Evolutionary conservation across 2,329 filamentous ascomycete genomes (phyloP).

Genomic region (Cercospora sesami): DNA sequence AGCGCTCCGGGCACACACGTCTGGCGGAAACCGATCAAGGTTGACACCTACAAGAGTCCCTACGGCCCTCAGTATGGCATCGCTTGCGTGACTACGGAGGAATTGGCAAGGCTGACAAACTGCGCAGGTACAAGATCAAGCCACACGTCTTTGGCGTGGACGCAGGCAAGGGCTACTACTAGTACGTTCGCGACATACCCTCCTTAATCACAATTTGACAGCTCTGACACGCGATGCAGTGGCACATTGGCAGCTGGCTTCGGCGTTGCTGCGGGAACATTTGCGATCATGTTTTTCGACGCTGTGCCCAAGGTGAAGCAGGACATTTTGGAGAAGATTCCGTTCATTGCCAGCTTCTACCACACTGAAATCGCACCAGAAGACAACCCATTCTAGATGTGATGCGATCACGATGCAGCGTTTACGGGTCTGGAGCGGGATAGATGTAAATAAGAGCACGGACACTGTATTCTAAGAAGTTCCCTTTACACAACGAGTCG

Average conservation of each 20-base stretch:
- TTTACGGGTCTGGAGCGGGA: not conserved
- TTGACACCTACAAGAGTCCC: constrained; percentile 56
- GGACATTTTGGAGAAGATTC: constrained; percentile 55
- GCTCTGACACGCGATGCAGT: constrained; percentile 36
- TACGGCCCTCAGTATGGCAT: constrained; percentile 58
- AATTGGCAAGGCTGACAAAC: constrained; percentile 7
- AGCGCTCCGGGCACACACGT: constrained; percentile 34
- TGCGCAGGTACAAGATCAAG: constrained; percentile 51
- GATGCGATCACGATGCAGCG: constrained; percentile 3
- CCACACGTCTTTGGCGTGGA: constrained; percentile 50
- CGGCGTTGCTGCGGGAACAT: constrained; percentile 58
- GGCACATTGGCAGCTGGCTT: constrained; percentile 55
- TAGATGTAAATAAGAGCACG: constrained; percentile 29
- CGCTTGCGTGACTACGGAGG: not conserved
- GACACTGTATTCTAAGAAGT: constrained; percentile 23
- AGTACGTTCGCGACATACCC: constrained; percentile 1
- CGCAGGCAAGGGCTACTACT: constrained; percentile 13
- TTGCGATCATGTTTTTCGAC: constrained; percentile 65
- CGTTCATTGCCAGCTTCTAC: constrained; percentile 59
- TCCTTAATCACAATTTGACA: not conserved
- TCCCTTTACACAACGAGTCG: not conserved
- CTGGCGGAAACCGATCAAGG: constrained; percentile 41
- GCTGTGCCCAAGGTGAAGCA: constrained; percentile 51
- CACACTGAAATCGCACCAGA: constrained; percentile 60
- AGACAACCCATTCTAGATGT: constrained; percentile 59